A percentile compares a stretch with the other conserved stretches of the same genome.
Conservation (phyloP, 2,329 filamentous ascomycete species). For the Endothia cerciana region DNA sequence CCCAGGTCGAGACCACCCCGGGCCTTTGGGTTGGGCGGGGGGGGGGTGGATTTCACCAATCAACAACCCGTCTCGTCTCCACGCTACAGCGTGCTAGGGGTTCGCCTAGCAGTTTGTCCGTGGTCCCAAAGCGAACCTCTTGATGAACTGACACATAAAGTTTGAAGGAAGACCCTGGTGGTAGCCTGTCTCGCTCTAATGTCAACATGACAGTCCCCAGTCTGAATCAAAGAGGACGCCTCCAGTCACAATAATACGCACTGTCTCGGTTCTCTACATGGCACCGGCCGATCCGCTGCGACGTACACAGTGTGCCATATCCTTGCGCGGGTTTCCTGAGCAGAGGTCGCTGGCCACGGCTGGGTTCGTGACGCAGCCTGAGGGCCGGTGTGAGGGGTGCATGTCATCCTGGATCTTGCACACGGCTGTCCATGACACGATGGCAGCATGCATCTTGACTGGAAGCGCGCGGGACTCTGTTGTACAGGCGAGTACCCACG, state of each 20-base stretch:
- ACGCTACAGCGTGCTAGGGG: neutral
- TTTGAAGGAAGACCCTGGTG: no score
- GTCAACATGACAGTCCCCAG: no score
- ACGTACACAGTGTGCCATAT: neutral
- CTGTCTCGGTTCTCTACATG: neutral
- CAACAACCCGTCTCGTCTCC: neutral
- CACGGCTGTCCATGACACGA: neutral
- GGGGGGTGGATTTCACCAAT: neutral
- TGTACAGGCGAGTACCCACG: neutral
- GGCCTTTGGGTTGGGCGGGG: neutral
- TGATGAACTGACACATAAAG: no score
- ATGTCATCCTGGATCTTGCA: neutral
- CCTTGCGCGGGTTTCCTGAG: no score
- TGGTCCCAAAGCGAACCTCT: no score
- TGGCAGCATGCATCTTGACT: constrained; percentile 14
- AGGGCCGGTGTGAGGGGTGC: neutral
- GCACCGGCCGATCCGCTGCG: neutral
- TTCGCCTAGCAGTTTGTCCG: neutral
- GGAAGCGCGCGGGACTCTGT: neutral
- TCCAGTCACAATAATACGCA: neutral
- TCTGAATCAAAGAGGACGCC: neutral
- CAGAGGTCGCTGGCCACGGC: neutral
- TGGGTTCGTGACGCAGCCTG: neutral
- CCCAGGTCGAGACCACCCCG: neutral
- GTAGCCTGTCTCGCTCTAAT: no score